Evolutionary conservation across 2,329 filamentous ascomycete species (phyloP), one percentile per base, ranked within the genome.

Genomic region (Xylaria sp.): DNA sequence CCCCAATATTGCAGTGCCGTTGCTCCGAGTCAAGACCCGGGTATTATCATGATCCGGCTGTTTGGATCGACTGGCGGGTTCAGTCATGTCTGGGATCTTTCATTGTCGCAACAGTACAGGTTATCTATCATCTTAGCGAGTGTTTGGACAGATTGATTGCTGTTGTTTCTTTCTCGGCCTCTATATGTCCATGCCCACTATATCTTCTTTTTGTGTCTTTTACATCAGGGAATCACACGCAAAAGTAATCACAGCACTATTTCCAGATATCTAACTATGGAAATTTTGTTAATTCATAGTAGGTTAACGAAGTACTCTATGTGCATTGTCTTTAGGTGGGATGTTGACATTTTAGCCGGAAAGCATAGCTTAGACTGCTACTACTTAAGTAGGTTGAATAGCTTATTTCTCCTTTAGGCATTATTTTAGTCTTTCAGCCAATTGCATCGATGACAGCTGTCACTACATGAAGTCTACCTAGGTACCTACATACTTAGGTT

Each of bases 41-140:
- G 63, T 65, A 62, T 65, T 65, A 56, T 65, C 36, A 38, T 25
- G 36, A 55, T 33, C 51, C 57, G 58, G 63, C 63, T 65, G 45
- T 57, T 65, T 44, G 36, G 42, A 27, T 60, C 31, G 49, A 53
- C 56, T 22, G 29, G 56, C 31, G 22, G 33, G 10, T 3, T 36
- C 9, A n/a, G n/a, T 11, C 45, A 20, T 29, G 13, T n/a, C 36
- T 58, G 31, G 39, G 22, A 15, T 29, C 7, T 22, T 31, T 17
- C 31, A 10, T 10, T 10, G 11, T 31, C 31, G 10, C 10, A 29
- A 22, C 15, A 44, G n/a, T 3, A 20, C 7, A n/a, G 29, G 5
- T 4, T 13, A 13, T 5, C 2, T 31, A 7, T 31, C 7, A 31
- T 31, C 7, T 7, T 31, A 31, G n/a, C 29, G 29, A 7, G 7